Percentiles rank a stretch among this genome's conserved stretches.
phyloP scores from a whole-genome alignment of 768 basidiomycete genomes.

The Auriculariales sp. region DNA sequence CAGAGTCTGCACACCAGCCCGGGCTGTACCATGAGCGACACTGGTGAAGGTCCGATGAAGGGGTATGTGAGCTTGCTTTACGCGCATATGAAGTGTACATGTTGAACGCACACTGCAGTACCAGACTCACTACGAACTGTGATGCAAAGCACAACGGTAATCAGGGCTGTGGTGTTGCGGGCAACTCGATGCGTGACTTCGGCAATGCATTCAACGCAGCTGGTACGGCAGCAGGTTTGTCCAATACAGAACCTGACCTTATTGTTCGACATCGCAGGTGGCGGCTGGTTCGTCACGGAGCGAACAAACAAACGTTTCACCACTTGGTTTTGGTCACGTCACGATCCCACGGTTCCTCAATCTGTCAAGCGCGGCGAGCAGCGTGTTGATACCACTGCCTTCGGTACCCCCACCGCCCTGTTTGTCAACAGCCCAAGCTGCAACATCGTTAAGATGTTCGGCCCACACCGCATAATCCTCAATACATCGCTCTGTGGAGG shows the following conservation, averaged over 20 bases:
- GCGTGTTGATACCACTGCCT: no score
- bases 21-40: background rate
- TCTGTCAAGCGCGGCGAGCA: no score
- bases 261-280: background rate
- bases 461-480: conserved; percentile 10
- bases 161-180: no score
- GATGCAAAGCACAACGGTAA: background rate
- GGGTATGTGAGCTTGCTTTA: background rate
- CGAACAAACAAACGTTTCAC: conserved; percentile 43
- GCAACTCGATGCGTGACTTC: no score
- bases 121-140: background rate
- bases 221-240: background rate
- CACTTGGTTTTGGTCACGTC: conserved; percentile 57
- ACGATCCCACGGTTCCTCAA: no score
- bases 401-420: conserved; percentile 7
- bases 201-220: background rate
- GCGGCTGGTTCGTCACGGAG: conserved; percentile 16
- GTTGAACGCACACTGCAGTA: no score
- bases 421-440: conserved; percentile 9
- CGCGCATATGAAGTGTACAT: no score
- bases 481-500: conserved; percentile 11
- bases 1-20: background rate
- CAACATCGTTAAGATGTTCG: conserved; percentile 7
- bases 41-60: no score
- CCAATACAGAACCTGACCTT: background rate